Percentiles rank a stretch among this genome's conserved stretches.
These are phyloP conservation scores for Claviceps spartinae DNA, from an alignment of 2,329 filamentous ascomycete species.

Conservation along the genomic window DNA sequence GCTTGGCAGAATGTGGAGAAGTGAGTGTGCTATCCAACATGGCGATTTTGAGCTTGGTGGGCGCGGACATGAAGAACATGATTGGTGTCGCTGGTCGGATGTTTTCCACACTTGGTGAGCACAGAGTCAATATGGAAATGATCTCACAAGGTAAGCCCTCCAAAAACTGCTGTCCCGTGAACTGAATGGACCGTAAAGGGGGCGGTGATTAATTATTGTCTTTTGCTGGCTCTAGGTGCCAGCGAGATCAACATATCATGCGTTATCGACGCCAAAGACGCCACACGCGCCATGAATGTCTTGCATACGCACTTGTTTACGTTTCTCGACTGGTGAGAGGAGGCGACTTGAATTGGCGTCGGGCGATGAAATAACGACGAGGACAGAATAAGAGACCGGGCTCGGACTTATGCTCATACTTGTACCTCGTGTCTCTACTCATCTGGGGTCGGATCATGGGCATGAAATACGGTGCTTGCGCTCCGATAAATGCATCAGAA, in stretches of 20 bases:
- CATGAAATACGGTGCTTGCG: neutral
- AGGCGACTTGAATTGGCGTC: neutral
- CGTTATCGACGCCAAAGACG: conserved; percentile 84
- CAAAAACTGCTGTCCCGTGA: neutral
- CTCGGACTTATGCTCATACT: neutral
- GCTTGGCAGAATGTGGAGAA: conserved; percentile 69
- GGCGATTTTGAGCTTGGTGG: conserved; percentile 91
- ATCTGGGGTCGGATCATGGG: neutral
- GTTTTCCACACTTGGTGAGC: conserved; percentile 87
- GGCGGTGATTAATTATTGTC: neutral
- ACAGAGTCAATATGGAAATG: conserved; percentile 97
- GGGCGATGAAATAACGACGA: too few relatives aligned
- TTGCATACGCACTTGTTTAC: conserved; percentile 95
- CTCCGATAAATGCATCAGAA: neutral
- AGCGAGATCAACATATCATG: conserved; percentile 99
- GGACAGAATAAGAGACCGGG: neutral
- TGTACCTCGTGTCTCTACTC: neutral
- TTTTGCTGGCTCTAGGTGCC: conserved; percentile 45
- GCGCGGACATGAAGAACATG: conserved; percentile 97
- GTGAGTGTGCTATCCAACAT: conserved; percentile 84
- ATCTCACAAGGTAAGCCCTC: conserved; percentile 73
- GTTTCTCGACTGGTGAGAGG: conserved; percentile 57
- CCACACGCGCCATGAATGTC: conserved; percentile 87
- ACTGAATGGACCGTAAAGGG: neutral
- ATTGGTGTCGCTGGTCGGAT: conserved; percentile 83